Evolutionary conservation across 129 eudicot species (phyloP).

Genomic region (Solidago caesia): DNA sequence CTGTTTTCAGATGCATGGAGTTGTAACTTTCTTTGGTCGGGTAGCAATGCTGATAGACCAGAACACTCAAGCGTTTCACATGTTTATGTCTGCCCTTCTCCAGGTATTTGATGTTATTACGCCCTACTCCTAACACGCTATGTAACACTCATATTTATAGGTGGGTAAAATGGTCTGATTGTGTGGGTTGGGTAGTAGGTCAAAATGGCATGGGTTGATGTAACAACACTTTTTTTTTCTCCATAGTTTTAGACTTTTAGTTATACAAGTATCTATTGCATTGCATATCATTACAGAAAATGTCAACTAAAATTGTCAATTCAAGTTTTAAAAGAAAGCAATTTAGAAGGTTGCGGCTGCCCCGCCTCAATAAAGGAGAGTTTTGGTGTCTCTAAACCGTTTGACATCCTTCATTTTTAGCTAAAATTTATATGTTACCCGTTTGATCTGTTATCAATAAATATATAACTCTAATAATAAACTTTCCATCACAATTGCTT

Average conservation of each 20-base stretch:
- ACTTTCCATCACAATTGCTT: too few relatives aligned
- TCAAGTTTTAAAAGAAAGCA: not conserved
- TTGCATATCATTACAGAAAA: too few relatives aligned
- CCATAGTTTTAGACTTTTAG: too few relatives aligned
- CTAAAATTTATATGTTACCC: not conserved
- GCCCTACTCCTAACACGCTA: not conserved
- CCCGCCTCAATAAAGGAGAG: not conserved
- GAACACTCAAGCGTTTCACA: constrained; percentile 75
- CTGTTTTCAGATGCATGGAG: constrained; percentile 72
- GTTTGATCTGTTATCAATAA: not conserved
- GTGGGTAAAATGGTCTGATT: not conserved
- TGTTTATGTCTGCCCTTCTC: constrained; percentile 80
- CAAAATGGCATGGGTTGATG: not conserved
- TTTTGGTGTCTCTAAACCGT: not conserved
- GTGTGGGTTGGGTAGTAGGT: not conserved
- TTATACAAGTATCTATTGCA: too few relatives aligned
- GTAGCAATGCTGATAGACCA: constrained; percentile 67
- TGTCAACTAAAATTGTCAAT: too few relatives aligned
- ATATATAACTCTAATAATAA: too few relatives aligned
- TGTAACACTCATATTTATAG: not conserved
- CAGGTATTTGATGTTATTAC: constrained; percentile 49
- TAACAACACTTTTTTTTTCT: too few relatives aligned
- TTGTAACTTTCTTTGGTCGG: constrained; percentile 69
- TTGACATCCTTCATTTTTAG: not conserved
- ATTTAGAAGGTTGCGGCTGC: not conserved